Conservation (phyloP, 2,329 filamentous ascomycete species). For the Xylaria sp. region DNA sequence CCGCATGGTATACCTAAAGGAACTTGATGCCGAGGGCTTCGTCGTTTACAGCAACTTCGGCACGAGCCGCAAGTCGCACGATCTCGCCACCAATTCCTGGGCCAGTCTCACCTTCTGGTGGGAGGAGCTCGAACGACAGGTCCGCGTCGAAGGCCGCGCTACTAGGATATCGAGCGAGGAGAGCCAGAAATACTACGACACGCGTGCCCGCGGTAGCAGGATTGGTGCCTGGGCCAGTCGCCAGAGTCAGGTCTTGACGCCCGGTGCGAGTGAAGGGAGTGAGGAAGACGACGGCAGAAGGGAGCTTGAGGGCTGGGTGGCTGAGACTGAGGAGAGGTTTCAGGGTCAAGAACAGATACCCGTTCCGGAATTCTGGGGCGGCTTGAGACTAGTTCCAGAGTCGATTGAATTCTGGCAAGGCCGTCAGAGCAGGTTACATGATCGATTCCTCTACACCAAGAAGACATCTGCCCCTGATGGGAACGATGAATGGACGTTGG, state of each 20-base stretch:
- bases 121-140: slow-evolving; percentile 84
- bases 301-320: slow-evolving; percentile 77
- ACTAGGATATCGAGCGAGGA: slow-evolving; percentile 72
- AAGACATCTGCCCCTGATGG: slow-evolving; percentile 50
- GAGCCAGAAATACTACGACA: slow-evolving; percentile 72
- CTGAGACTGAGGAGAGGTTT: slow-evolving; percentile 77
- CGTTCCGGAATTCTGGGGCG: slow-evolving; percentile 94
- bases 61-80: slow-evolving; percentile 71
- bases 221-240: slow-evolving; percentile 93
- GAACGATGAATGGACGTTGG: slow-evolving; percentile 65
- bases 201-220: slow-evolving; percentile 76
- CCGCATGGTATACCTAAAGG: slow-evolving; percentile 92
- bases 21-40: slow-evolving; percentile 82
- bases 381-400: slow-evolving; percentile 82
- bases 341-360: slow-evolving; percentile 79
- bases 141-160: slow-evolving; percentile 81
- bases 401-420: slow-evolving; percentile 97
- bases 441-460: slow-evolving; percentile 85
- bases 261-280: slow-evolving; percentile 31
- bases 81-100: slow-evolving; percentile 75
- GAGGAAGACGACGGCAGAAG: slow-evolving; percentile 69
- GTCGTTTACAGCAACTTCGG: slow-evolving; percentile 94
- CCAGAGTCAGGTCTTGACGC: slow-evolving; percentile 78
- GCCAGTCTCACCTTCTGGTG: slow-evolving; percentile 91
- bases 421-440: slow-evolving; percentile 85